Evolutionary conservation across 352 stramenopile species (phyloP).

Genomic region (Pythium dissimile): DNA sequence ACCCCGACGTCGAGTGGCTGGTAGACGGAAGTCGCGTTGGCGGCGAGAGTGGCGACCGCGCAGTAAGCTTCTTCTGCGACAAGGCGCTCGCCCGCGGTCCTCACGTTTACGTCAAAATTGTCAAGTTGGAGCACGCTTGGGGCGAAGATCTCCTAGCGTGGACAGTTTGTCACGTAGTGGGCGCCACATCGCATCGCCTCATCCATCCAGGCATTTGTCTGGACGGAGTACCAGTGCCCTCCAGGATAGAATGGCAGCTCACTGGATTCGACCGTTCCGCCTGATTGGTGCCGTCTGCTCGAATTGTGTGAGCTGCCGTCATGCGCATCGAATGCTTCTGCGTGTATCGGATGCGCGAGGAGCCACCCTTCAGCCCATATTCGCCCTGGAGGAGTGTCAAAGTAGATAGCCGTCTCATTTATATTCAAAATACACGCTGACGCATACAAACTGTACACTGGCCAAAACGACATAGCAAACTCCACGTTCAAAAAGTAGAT

Average conservation of each 20-base stretch:
- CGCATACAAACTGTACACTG: background rate
- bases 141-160: background rate
- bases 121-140: conserved; percentile 15
- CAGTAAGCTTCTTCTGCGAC: conserved; percentile 3
- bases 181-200: conserved; percentile 1
- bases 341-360: background rate
- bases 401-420: conserved; percentile 17
- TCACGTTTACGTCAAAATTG: conserved; percentile 25
- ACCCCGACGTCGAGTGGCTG: conserved; percentile 20
- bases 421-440: conserved; percentile 9
- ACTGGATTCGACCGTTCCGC: conserved; percentile 11
- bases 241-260: conserved; percentile 17
- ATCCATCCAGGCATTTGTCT: conserved; percentile 27
- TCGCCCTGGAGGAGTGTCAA: conserved; percentile 7
- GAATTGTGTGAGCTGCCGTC: conserved; percentile 11
- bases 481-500: background rate
- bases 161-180: conserved; percentile 5
- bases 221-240: conserved; percentile 16
- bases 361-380: conserved; percentile 14
- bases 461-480: background rate
- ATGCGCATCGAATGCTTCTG: conserved; percentile 15
- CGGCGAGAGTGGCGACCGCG: background rate
- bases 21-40: conserved; percentile 14
- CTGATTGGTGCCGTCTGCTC: conserved; percentile 13
- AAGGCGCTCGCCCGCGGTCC: background rate